Conservation (phyloP, 2,329 filamentous ascomycete genomes). For the Chaetothyriales sp. region DNA sequence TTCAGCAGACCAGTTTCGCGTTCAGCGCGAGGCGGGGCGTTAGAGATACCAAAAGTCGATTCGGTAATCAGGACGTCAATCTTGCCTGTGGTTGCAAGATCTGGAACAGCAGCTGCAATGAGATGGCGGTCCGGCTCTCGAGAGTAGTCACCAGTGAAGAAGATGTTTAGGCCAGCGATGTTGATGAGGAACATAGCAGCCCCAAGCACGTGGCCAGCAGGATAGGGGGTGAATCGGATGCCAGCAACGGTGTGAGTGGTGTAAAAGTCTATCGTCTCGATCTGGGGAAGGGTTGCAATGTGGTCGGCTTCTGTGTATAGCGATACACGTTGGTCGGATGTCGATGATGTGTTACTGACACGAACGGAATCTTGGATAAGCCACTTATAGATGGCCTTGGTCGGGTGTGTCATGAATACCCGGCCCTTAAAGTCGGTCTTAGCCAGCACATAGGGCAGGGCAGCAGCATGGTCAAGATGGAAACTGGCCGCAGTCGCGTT, state of each 20-base stretch:
- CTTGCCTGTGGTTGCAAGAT: constrained; percentile 51
- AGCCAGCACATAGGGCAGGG: constrained; percentile 89
- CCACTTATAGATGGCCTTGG: constrained; percentile 99
- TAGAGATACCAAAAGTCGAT: constrained; percentile 91
- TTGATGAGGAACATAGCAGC: constrained; percentile 98
- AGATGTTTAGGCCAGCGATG: constrained; percentile 88
- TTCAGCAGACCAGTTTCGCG: constrained; percentile 91
- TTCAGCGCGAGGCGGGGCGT: constrained; percentile 78
- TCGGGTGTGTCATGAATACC: constrained; percentile 98
- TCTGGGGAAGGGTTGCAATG: constrained; percentile 78
- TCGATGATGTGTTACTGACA: constrained; percentile 56
- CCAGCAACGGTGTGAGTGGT: constrained; percentile 95
- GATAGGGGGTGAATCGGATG: constrained; percentile 91
- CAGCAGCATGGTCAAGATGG: constrained; percentile 95
- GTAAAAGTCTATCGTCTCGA: constrained; percentile 96
- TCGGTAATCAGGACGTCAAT: constrained; percentile 96
- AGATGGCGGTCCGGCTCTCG: constrained; percentile 90
- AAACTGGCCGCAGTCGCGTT: constrained; percentile 47
- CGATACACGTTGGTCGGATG: constrained; percentile 46
- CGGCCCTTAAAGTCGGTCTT: constrained; percentile 96
- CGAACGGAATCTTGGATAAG: constrained; percentile 93
- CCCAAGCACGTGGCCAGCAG: constrained; percentile 91
- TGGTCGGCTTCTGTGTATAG: constrained; percentile 95
- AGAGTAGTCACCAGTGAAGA: constrained; percentile 97
- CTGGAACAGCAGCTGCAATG: constrained; percentile 77